A percentile compares a stretch with the other conserved stretches of the same genome.
Evolutionary conservation across 2,329 filamentous ascomycete species (phyloP).

Genomic region (Penicillium freii): DNA sequence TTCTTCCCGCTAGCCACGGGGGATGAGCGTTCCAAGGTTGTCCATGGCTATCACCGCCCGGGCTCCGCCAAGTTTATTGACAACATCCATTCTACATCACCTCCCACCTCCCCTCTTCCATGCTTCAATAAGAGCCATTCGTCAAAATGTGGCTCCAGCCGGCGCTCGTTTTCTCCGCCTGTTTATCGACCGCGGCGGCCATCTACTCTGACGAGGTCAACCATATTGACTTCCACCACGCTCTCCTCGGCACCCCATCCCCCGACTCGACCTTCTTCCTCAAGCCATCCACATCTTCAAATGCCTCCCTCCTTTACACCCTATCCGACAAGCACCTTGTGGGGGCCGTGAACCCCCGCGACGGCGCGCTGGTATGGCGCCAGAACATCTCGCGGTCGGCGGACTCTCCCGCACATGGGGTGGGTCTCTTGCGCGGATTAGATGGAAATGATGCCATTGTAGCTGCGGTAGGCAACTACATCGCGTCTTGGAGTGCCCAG

Average conservation of each 20-base stretch:
- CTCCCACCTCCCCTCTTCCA: constrained; percentile 25
- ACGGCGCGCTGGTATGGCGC: constrained; percentile 81
- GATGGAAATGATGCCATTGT: constrained; percentile 75
- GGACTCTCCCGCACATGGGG: constrained; percentile 15
- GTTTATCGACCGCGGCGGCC: constrained; percentile 56
- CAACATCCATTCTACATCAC: constrained; percentile 14
- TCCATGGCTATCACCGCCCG: constrained; percentile 15
- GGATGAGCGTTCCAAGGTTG: too few relatives aligned
- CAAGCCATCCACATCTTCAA: constrained; percentile 74
- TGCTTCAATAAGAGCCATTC: constrained; percentile 30
- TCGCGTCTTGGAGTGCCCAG: constrained; percentile 79
- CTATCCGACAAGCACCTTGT: constrained; percentile 80
- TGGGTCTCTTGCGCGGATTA: constrained; percentile 63
- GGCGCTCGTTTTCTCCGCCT: constrained; percentile 44
- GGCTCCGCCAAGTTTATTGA: constrained; percentile 19
- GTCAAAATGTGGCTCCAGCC: constrained; percentile 44
- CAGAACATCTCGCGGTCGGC: constrained; percentile 63
- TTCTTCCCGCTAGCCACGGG: too few relatives aligned
- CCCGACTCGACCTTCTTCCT: constrained; percentile 91
- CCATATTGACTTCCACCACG: constrained; percentile 88
- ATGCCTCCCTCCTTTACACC: constrained; percentile 87
- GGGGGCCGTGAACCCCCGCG: constrained; percentile 84
- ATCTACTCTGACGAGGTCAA: constrained; percentile 90
- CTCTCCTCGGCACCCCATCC: constrained; percentile 79
- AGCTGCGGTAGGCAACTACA: constrained; percentile 66